Evolutionary conservation across 192 early-diverging fungal genomes (phyloP).

Genomic region (Rhizoclosmatium sp.): DNA sequence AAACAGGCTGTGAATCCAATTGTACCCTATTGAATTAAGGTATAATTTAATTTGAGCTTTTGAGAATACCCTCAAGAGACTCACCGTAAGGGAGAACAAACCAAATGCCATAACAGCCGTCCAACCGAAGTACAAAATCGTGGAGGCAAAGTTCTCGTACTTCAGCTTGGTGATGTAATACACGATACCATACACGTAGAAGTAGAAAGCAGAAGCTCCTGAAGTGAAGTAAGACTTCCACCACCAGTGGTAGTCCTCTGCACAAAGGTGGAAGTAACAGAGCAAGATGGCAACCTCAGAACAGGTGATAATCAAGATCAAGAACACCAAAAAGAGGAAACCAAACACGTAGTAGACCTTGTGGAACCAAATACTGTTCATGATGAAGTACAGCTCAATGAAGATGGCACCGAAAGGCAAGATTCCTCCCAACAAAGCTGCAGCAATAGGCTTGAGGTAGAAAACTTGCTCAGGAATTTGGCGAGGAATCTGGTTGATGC

Average conservation of each 20-base stretch:
- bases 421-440: slow-evolving; percentile 72
- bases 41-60: slow-evolving; percentile 11
- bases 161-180: slow-evolving; percentile 74
- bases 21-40: slow-evolving; percentile 57
- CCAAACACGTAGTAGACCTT: slow-evolving; percentile 69
- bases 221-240: slow-evolving; percentile 88
- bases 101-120: slow-evolving; percentile 69
- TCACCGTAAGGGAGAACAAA: slow-evolving; percentile 68
- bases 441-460: slow-evolving; percentile 68
- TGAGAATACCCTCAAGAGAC: neutral
- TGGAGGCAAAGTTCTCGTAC: slow-evolving; percentile 65
- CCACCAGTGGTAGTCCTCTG: slow-evolving; percentile 69
- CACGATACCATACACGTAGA: slow-evolving; percentile 80
- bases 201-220: slow-evolving; percentile 77
- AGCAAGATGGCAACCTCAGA: slow-evolving; percentile 63
- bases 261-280: slow-evolving; percentile 68
- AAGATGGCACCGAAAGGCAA: slow-evolving; percentile 75
- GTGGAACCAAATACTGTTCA: slow-evolving; percentile 65
- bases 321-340: slow-evolving; percentile 64
- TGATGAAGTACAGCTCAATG: slow-evolving; percentile 70
- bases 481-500: slow-evolving; percentile 91
- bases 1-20: slow-evolving; percentile 79
- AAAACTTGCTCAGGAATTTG: slow-evolving; percentile 81
- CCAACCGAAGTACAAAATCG: slow-evolving; percentile 77
- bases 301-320: slow-evolving; percentile 64